These are phyloP conservation scores for Trametes pubescens DNA, from an alignment of 1,284 basidiomycete species.

Conservation along the genomic window DNA sequence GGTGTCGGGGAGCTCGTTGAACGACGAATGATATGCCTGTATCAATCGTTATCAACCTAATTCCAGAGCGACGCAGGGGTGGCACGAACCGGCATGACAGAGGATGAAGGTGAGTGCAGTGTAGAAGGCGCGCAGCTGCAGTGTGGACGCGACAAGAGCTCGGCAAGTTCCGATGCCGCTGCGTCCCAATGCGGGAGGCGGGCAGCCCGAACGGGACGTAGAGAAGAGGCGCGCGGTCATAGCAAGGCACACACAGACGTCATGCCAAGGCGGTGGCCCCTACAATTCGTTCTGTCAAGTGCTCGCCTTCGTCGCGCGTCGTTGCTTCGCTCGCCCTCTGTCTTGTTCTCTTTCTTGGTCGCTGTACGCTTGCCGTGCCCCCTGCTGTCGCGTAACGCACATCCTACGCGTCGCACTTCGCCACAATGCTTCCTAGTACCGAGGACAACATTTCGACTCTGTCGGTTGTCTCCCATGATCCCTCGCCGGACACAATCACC, in stretches of 20 bases:
- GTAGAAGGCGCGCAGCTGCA: constrained; percentile 12
- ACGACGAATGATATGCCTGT: constrained; percentile 95
- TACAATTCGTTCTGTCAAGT: neutral
- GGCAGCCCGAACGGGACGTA: constrained; percentile 18
- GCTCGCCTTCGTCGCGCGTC: neutral
- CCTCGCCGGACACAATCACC: constrained; percentile 74
- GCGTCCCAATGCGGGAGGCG: constrained; percentile 13
- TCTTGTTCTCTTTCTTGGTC: neutral
- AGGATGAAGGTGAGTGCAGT: constrained; percentile 5
- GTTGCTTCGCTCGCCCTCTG: neutral
- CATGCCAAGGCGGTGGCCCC: constrained; percentile 10
- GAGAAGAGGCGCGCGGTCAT: constrained; percentile 3
- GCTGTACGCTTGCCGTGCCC: neutral
- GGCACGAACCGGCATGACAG: constrained; percentile 65
- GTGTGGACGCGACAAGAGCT: constrained; percentile 8
- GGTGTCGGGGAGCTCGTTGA: constrained; percentile 88
- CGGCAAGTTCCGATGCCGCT: constrained; percentile 22
- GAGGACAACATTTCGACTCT: constrained; percentile 59
- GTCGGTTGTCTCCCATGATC: constrained; percentile 57
- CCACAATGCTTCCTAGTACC: constrained; percentile 26
- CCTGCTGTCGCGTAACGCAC: neutral
- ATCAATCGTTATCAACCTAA: neutral
- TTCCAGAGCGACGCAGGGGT: too few species aligned
- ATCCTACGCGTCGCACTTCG: neutral
- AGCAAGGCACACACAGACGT: constrained; percentile 16